phyloP scores from a whole-genome alignment of 768 basidiomycete species.

The Mycena floridula region DNA sequence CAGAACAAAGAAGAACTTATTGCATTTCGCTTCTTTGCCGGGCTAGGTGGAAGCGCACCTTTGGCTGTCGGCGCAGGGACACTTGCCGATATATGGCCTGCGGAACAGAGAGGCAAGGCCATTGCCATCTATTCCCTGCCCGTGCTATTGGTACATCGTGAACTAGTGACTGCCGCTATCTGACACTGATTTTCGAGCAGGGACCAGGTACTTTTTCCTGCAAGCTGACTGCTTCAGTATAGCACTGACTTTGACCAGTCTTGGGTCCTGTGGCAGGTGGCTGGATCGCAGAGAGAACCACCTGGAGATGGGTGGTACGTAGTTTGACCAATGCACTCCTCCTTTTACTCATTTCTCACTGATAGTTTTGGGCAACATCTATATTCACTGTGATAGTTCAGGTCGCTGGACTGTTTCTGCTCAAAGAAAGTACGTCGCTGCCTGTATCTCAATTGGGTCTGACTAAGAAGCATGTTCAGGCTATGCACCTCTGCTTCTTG shows the following conservation, averaged over 20 bases:
- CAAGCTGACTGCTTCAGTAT: no score
- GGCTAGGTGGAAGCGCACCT: slow-evolving; percentile 50
- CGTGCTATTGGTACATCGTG: no score
- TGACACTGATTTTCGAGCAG: slow-evolving; percentile 22
- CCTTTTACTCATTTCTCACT: no score
- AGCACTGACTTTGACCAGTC: neutral
- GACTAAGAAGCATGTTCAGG: slow-evolving; percentile 32
- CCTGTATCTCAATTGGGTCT: slow-evolving; percentile 1
- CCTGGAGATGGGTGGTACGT: slow-evolving; percentile 76
- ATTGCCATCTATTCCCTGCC: slow-evolving; percentile 60
- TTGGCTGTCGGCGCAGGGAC: slow-evolving; percentile 56
- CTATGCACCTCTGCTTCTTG: slow-evolving; percentile 36
- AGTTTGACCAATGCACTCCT: slow-evolving; percentile 45
- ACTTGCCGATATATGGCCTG: slow-evolving; percentile 53
- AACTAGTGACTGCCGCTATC: slow-evolving; percentile 64
- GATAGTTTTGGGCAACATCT: slow-evolving; percentile 67
- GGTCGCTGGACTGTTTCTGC: slow-evolving; percentile 44
- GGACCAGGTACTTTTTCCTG: neutral
- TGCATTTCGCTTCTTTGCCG: slow-evolving; percentile 47
- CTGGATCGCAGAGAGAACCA: slow-evolving; percentile 57
- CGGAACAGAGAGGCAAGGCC: slow-evolving; percentile 60
- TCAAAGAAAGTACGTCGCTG: slow-evolving; percentile 49
- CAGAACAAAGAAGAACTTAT: slow-evolving; percentile 36
- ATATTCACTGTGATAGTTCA: slow-evolving; percentile 53
- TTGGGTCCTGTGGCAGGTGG: slow-evolving; percentile 58